These are phyloP conservation scores for Inga leiocalycina DNA, from an alignment of 306 rosid species.

Conservation along the genomic window DNA sequence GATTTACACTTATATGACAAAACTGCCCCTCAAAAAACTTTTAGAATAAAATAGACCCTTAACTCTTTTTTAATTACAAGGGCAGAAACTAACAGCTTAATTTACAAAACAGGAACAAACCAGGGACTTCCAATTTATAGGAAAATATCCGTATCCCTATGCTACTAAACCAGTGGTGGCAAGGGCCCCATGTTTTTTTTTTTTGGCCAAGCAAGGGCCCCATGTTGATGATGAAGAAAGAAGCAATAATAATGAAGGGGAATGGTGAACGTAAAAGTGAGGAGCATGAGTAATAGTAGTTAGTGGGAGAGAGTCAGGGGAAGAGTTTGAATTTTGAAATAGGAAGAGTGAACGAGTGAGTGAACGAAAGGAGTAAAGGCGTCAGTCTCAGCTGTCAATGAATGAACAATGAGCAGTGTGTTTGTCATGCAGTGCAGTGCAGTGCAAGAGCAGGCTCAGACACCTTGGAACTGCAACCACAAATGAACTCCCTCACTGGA, in stretches of 20 bases:
- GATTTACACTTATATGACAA: too few species aligned
- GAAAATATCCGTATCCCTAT: too few species aligned
- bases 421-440: neutral
- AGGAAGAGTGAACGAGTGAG: slow-evolving; percentile 2
- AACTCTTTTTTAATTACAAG: too few species aligned
- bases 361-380: neutral
- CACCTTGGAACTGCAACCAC: slow-evolving; percentile 44
- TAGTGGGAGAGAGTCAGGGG: neutral
- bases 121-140: too few species aligned
- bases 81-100: too few species aligned
- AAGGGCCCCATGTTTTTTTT: neutral
- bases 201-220: too few species aligned
- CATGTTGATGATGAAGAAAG: neutral
- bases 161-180: too few species aligned
- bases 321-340: slow-evolving; percentile 45
- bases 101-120: too few species aligned
- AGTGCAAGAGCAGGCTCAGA: neutral
- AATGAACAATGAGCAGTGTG: slow-evolving; percentile 38
- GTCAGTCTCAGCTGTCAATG: slow-evolving; percentile 41
- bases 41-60: too few species aligned
- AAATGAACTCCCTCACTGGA: neutral
- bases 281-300: neutral
- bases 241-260: neutral
- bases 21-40: too few species aligned
- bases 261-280: neutral